Base-by-base conservation (phyloP, 2,329 filamentous ascomycete genomes). In the Uncinocarpus reesii region DNA sequence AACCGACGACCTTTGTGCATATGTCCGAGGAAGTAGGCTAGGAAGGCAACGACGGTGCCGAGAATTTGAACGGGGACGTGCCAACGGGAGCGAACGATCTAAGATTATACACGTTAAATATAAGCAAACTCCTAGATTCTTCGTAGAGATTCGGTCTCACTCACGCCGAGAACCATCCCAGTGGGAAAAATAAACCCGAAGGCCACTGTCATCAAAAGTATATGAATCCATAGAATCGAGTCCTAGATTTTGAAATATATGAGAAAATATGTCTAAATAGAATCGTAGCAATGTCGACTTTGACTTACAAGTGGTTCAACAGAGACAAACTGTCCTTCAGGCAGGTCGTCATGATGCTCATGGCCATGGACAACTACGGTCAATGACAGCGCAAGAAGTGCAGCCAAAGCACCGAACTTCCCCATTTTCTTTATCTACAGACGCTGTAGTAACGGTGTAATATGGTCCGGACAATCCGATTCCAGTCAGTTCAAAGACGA, bases 141-240 rank as follows among this genome's bases (percentile, higher is more conserved):
- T 10, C n/a, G 8, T 26, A 24, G 31, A 13, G 16, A 28, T 11
- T 40, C 18, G 42, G 18, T 8, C 42, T 13, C 23, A 70, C 83
- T 59, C 78, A 92, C 86, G 51, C 90, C 90, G 15, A 95, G 73
- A 35, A 96, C 88, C 90, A 98, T 96, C 58, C 92, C 92, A 13
- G 86, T 75, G 8, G 92, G 92, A 61, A 95, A 96, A 51, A 96
- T 78, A 57, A 98, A 75, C 53, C 92, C 92, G 73, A 93, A 96
- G 50, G 88, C 80, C 50, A 92, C 62, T 64, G 81, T 83, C 75
- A 95, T 89, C 38, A 94, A 67, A 52, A 95, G 75, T 60, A 98
- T 96, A 68, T 98, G 92, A 57, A 83, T 75, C 92, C 92, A 98
- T 78, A 98, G 68, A 59, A 81, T 86, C 35, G 81, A 76, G 65